phyloP scores from a whole-genome alignment of 2,329 filamentous ascomycete genomes.

The Biscogniauxia marginata region DNA sequence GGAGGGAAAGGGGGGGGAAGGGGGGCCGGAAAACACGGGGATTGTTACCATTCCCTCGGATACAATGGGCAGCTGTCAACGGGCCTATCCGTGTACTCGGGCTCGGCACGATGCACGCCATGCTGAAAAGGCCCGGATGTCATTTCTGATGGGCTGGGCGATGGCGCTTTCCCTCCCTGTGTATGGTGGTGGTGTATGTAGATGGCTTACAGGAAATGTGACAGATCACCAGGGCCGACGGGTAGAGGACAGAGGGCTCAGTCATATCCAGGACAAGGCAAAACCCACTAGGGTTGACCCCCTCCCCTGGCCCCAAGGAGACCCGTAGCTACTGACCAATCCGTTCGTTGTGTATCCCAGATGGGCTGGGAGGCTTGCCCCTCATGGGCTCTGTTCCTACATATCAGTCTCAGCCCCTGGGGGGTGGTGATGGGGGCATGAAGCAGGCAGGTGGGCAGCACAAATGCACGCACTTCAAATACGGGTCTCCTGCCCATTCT shows the following conservation, averaged over 20 bases:
- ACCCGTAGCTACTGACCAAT: background rate
- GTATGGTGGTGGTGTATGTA: background rate
- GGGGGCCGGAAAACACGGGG: background rate
- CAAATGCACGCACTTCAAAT: conserved; percentile 14
- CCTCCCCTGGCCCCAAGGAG: background rate
- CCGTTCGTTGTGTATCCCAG: conserved; percentile 5
- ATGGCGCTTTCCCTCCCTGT: conserved; percentile 3
- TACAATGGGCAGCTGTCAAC: conserved; percentile 11
- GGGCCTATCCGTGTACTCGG: conserved; percentile 12
- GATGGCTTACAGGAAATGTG: conserved; percentile 2
- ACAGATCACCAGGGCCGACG: conserved; percentile 3
- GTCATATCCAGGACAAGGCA: background rate
- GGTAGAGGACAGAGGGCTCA: background rate
- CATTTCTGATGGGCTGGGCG: conserved; percentile 4
- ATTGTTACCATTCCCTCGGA: background rate
- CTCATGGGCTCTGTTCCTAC: conserved; percentile 14
- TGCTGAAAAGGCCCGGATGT: conserved; percentile 1
- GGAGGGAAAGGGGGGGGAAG: background rate
- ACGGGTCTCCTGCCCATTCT: background rate
- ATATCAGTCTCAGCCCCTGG: conserved; percentile 21
- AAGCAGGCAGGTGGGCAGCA: conserved; percentile 7
- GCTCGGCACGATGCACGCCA: conserved; percentile 18
- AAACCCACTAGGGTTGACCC: background rate
- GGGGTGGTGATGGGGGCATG: conserved; percentile 8
- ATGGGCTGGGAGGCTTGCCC: conserved; percentile 20